Evolutionary conservation across 805 yeast genomes (phyloP).

Genomic region (Dipodascopsis tothii): DNA sequence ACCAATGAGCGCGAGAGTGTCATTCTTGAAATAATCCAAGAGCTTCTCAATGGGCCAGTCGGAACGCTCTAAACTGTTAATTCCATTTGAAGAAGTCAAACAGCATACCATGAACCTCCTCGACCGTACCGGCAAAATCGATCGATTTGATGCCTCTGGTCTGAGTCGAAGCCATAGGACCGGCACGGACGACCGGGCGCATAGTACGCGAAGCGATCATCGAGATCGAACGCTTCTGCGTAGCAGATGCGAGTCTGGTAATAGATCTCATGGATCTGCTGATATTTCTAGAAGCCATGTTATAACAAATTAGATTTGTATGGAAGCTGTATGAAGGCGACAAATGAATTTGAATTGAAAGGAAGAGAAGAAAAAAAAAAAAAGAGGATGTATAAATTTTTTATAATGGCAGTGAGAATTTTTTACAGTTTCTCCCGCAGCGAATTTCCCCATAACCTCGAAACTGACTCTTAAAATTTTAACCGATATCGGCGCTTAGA

Average conservation of each 20-base stretch:
- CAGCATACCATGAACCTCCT: conserved; percentile 67
- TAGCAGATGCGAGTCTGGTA: conserved; percentile 34
- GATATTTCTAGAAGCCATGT: conserved; percentile 41
- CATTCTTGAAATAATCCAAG: conserved; percentile 93
- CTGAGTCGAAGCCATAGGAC: conserved; percentile 47
- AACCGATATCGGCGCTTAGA: no score
- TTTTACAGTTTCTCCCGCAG: no score
- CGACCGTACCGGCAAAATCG: conserved; percentile 92
- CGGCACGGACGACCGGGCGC: conserved; percentile 40
- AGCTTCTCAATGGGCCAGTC: conserved; percentile 99
- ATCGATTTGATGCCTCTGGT: conserved; percentile 91
- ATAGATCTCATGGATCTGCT: conserved; percentile 45
- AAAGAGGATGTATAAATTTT: no score
- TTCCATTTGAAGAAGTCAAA: not conserved
- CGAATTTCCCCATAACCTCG: no score
- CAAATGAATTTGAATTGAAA: no score
- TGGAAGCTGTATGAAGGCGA: no score
- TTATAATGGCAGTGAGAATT: no score
- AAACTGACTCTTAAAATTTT: no score
- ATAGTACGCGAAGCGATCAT: conserved; percentile 23
- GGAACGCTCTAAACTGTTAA: conserved; percentile 51
- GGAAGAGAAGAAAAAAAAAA: no score
- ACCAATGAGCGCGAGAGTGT: conserved; percentile 94
- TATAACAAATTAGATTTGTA: no score
- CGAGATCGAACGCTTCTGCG: conserved; percentile 60